Evolutionary conservation across 371 early-diverging fungal genomes (phyloP), one percentile per base, ranked within the genome.

Genomic region (Saksenaea vasiformis): DNA sequence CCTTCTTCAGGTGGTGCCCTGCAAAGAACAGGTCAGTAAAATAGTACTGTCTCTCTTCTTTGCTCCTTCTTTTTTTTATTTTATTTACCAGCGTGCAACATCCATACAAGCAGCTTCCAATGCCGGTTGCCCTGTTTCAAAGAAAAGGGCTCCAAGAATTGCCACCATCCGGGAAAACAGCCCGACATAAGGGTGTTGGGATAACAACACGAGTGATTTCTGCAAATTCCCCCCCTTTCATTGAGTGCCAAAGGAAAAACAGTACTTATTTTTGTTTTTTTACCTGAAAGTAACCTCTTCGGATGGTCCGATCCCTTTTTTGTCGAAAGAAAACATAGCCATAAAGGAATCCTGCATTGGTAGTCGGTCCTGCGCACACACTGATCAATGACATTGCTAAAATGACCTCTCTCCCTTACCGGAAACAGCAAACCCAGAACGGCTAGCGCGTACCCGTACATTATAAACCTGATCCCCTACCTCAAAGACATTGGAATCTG

Each of bases 251-350:
- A 31, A 2, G 31, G 7, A 31, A 31, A 31, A n/a, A n/a, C n/a
- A n/a, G n/a, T 41, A 19, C 9, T 22, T 47, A 22, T 56, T 28
- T 57, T 41, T 28, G 14, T 24, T 3, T 34, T 37, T 34, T 61
- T 72, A 87, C 90, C 80, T 94, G 94, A 71, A 95, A 94, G 66
- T 91, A 96, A 5, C 98, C 98, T 37, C 98, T 86, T 27, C 91
- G 81, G 65, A 95, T 90, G 34, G 85, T 77, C 4, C 88, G 74
- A 74, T 97, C 96, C 70, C 87, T 86, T 73, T 92, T 88, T 69
- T 97, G 98, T 31, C 97, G 85, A 70, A 98, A 98, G 68, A 96
- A 96, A 4, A 95, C 96, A 78, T 95, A 95, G 24, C 94, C 96
- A 72, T 97, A 92, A 7, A 91, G 78, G 69, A 88, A 93, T 39